Conservation (phyloP, 2,329 filamentous ascomycete genomes). For the Pseudogymnoascus pannorum region DNA sequence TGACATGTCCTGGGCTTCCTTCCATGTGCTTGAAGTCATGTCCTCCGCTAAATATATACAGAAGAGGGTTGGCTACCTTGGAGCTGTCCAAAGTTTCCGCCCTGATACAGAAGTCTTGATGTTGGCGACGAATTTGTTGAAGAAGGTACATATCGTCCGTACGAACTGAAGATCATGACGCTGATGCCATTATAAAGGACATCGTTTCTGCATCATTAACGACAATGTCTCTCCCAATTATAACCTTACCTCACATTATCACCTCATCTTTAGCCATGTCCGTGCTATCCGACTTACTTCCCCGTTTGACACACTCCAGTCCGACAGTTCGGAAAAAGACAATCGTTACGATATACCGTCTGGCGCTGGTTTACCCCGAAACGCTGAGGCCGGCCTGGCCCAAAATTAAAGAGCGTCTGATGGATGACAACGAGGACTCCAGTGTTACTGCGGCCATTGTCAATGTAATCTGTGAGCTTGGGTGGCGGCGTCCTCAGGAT, state of each 20-base stretch:
- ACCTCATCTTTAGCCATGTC: slow-evolving; percentile 89
- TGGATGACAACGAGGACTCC: slow-evolving; percentile 82
- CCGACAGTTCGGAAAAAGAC: slow-evolving; percentile 89
- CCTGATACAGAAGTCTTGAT: slow-evolving; percentile 95
- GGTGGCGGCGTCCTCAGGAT: slow-evolving; percentile 88
- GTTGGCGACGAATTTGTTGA: slow-evolving; percentile 91
- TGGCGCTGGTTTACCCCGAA: slow-evolving; percentile 94
- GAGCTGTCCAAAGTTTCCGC: slow-evolving; percentile 91
- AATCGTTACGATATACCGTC: slow-evolving; percentile 84
- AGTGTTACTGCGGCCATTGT: slow-evolving; percentile 94
- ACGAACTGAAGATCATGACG: slow-evolving; percentile 2
- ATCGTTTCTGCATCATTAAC: slow-evolving; percentile 64
- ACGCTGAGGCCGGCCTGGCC: slow-evolving; percentile 90
- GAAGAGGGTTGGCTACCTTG: slow-evolving; percentile 91
- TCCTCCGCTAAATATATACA: slow-evolving; percentile 89
- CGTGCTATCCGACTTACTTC: slow-evolving; percentile 76
- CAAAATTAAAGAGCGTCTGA: slow-evolving; percentile 88
- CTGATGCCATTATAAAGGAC: slow-evolving; percentile 43
- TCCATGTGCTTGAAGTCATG: slow-evolving; percentile 98
- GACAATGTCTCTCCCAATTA: slow-evolving; percentile 77
- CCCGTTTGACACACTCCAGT: slow-evolving; percentile 78
- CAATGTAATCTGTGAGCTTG: slow-evolving; percentile 93
- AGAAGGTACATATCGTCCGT: slow-evolving; percentile 56
- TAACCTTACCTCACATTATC: slow-evolving; percentile 88
- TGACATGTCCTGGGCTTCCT: slow-evolving; percentile 99